Conservation (phyloP, 2,329 filamentous ascomycete genomes). For the Samsoniella hepiali region DNA sequence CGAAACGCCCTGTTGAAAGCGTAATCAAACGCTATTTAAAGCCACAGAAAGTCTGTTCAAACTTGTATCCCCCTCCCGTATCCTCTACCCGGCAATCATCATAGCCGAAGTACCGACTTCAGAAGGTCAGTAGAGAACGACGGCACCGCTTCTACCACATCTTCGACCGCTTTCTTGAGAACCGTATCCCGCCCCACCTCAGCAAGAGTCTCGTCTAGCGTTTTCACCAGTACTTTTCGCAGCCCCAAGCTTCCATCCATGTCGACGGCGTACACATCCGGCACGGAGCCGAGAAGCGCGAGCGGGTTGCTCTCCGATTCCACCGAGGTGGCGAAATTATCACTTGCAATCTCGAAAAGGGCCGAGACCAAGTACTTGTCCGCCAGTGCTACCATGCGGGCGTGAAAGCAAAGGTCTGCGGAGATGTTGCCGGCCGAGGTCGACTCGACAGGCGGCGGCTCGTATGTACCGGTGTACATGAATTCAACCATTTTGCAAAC, state of each 20-base stretch:
- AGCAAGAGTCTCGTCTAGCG: neutral
- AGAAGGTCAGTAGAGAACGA: neutral
- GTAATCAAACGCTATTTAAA: too few species aligned
- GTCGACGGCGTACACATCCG: neutral
- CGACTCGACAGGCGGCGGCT: rapidly evolving
- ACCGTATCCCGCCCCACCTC: neutral
- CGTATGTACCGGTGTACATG: neutral
- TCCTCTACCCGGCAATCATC: too few species aligned
- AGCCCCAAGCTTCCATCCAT: neutral
- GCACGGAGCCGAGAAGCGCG: neutral
- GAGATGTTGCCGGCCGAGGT: neutral
- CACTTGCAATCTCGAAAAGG: neutral
- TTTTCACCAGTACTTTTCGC: neutral
- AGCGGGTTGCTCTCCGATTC: neutral
- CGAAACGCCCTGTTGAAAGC: too few species aligned
- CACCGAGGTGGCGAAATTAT: neutral
- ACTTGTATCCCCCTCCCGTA: too few species aligned
- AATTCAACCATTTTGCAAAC: neutral
- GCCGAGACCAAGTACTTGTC: neutral
- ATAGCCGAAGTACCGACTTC: neutral
- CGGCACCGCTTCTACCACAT: neutral
- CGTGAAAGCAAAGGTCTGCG: neutral
- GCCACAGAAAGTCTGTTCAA: too few species aligned
- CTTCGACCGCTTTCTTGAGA: neutral
- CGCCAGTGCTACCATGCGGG: neutral